phyloP scores from a whole-genome alignment of 805 yeast species.

The Schwanniomyces vanrijiae region DNA sequence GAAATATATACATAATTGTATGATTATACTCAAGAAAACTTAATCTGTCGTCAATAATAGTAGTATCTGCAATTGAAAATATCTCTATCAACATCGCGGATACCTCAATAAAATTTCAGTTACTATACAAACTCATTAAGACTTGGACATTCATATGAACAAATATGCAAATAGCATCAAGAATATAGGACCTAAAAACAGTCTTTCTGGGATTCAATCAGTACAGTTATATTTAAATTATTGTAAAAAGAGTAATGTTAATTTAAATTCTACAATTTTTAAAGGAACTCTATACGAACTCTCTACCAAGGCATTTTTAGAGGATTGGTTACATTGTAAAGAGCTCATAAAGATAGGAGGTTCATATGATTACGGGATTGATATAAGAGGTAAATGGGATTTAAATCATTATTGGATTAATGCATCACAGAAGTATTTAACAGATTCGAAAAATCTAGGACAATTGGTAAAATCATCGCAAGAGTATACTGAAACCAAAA shows the following conservation, averaged over 20 bases:
- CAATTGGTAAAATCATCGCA: slow-evolving; percentile 16
- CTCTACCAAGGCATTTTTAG: slow-evolving; percentile 38
- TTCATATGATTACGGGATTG: slow-evolving; percentile 57
- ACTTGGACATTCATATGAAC: not conserved
- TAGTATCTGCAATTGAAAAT: too few relatives aligned
- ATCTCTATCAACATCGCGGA: not conserved
- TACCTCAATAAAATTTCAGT: not conserved
- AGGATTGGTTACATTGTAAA: slow-evolving; percentile 34
- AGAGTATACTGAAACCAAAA: slow-evolving; percentile 13
- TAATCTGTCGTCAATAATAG: too few relatives aligned
- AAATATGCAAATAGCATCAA: not conserved
- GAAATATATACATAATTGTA: not conserved
- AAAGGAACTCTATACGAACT: slow-evolving; percentile 59
- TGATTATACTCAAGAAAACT: too few relatives aligned
- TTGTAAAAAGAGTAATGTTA: slow-evolving; percentile 21
- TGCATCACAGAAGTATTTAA: not conserved
- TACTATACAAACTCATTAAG: not conserved
- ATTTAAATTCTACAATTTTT: slow-evolving; percentile 43
- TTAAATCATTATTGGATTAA: slow-evolving; percentile 21
- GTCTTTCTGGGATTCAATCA: slow-evolving; percentile 14
- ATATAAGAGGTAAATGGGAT: slow-evolving; percentile 55
- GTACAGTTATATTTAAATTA: slow-evolving; percentile 28
- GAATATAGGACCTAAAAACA: not conserved
- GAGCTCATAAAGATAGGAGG: slow-evolving; percentile 51
- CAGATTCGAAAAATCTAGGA: slow-evolving; percentile 3